Conservation (phyloP, 495 filamentous ascomycete species). For the Letharia lupina region DNA sequence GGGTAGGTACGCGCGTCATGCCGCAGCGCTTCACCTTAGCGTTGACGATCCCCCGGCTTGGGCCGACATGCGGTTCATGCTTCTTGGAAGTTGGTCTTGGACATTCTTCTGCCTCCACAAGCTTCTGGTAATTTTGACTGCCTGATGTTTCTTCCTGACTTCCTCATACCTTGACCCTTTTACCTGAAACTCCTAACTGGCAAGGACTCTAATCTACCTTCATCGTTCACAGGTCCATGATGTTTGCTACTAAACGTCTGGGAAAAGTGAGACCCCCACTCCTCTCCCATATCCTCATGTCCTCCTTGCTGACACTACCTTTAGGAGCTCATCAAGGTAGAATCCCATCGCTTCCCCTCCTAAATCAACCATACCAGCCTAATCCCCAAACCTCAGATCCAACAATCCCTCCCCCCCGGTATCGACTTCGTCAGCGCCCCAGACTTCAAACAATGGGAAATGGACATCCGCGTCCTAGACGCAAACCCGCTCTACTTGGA, state of each 20-base stretch:
- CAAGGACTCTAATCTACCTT: not conserved
- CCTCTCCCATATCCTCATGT: not conserved
- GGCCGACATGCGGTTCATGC: not conserved
- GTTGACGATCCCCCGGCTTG: not conserved
- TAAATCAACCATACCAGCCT: not conserved
- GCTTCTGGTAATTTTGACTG: not conserved
- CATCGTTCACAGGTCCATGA: slow-evolving; percentile 15
- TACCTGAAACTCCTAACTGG: not conserved
- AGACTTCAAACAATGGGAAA: slow-evolving; percentile 79
- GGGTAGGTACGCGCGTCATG: not conserved
- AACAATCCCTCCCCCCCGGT: slow-evolving; percentile 51
- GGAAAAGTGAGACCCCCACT: slow-evolving; percentile 35
- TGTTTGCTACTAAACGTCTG: slow-evolving; percentile 43
- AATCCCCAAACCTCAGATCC: slow-evolving; percentile 30
- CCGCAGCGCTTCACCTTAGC: not conserved
- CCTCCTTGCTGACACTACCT: not conserved
- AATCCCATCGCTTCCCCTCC: not conserved
- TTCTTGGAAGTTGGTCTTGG: not conserved
- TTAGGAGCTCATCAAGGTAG: slow-evolving; percentile 23
- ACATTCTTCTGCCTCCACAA: not conserved
- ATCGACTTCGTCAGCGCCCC: slow-evolving; percentile 74
- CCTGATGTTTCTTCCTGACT: not conserved
- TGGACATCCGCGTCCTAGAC: slow-evolving; percentile 89
- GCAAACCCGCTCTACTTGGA: slow-evolving; percentile 80
- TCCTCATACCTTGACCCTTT: not conserved